These are phyloP conservation scores for Tetragonia tetragonoides DNA, from an alignment of 148 eudicot genomes.

Conservation along the genomic window DNA sequence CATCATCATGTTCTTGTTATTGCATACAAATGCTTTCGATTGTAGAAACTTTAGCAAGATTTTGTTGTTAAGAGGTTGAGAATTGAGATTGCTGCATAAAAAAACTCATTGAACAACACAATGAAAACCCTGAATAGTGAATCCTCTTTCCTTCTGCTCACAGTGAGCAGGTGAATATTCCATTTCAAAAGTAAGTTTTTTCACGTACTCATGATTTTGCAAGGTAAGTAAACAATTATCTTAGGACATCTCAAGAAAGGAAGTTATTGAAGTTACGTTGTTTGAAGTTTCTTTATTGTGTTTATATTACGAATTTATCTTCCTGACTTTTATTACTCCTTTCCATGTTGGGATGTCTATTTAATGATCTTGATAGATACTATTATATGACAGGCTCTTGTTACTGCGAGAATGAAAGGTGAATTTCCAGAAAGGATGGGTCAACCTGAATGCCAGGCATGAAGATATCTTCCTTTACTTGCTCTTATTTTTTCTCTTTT, in stretches of 20 bases:
- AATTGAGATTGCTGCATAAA: background rate
- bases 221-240: background rate
- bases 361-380: conserved; percentile 32
- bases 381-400: conserved; percentile 66
- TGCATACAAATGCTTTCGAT: conserved; percentile 12
- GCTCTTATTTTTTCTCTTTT: background rate
- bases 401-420: conserved; percentile 85
- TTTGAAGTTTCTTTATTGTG: background rate
- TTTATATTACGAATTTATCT: background rate
- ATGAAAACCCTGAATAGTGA: background rate
- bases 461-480: conserved; percentile 15
- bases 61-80: background rate
- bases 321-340: background rate
- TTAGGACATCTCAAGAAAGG: background rate
- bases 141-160: background rate
- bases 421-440: conserved; percentile 94
- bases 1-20: conserved; percentile 17
- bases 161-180: background rate
- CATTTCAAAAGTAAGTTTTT: background rate
- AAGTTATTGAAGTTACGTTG: background rate
- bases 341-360: conserved; percentile 20
- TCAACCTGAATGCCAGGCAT: conserved; percentile 97
- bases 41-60: conserved; percentile 5
- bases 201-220: background rate
- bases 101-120: background rate